phyloP scores from a whole-genome alignment of 164 flowering plant genomes.

The Magnolia changhungtana region DNA sequence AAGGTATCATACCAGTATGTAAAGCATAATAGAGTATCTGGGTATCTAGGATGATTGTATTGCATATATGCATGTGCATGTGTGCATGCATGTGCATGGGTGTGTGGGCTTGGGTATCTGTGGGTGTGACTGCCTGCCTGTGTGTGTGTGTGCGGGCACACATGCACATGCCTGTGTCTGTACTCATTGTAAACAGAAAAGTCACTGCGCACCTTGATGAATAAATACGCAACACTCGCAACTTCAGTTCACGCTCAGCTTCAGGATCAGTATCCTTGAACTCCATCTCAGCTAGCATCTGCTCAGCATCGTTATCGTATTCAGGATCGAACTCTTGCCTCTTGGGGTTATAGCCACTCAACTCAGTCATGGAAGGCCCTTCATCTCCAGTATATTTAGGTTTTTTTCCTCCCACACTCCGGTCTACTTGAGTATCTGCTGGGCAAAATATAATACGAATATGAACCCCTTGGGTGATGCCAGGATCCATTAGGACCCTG shows the following conservation, averaged over 20 bases:
- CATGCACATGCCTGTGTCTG: not conserved
- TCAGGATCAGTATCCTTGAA: slow-evolving; percentile 79
- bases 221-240: slow-evolving; percentile 73
- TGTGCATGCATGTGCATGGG: too few species aligned
- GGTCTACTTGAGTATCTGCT: slow-evolving; percentile 54
- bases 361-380: slow-evolving; percentile 61
- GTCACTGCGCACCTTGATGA: slow-evolving; percentile 46
- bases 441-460: not conserved
- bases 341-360: slow-evolving; percentile 88
- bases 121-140: not conserved
- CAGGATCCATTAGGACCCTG: too few species aligned
- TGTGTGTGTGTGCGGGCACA: not conserved
- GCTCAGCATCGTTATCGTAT: slow-evolving; percentile 98
- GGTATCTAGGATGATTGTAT: not conserved
- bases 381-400: slow-evolving; percentile 59
- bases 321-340: slow-evolving; percentile 94
- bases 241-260: slow-evolving; percentile 71
- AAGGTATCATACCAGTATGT: not conserved
- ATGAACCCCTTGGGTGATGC: not conserved
- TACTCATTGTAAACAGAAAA: not conserved
- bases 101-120: too few species aligned
- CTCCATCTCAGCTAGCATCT: slow-evolving; percentile 92
- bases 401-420: slow-evolving; percentile 84
- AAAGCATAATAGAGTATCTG: not conserved
- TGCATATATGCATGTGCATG: not conserved